phyloP scores from a whole-genome alignment of 345 rosid species.

The Gossypium herbaceum region DNA sequence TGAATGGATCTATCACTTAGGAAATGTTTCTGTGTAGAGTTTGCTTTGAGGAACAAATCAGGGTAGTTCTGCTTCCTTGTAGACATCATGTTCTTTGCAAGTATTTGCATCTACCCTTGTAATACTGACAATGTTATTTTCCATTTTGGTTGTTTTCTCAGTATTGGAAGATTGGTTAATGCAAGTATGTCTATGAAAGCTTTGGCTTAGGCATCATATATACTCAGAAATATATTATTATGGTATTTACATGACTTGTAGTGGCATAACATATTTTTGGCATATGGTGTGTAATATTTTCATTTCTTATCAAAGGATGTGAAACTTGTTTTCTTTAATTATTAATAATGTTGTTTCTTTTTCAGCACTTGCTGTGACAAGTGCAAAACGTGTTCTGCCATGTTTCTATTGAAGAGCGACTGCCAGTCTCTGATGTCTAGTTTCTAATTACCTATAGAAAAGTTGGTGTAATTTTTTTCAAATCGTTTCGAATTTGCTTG shows the following conservation, averaged over 20 bases:
- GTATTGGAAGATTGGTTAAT: neutral
- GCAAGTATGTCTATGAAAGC: neutral
- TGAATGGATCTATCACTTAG: slow-evolving; percentile 35
- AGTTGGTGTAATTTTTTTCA: slow-evolving; percentile 12
- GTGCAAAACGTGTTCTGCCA: slow-evolving; percentile 85
- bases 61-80: slow-evolving; percentile 71
- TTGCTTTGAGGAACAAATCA: slow-evolving; percentile 85
- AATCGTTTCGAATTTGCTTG: slow-evolving; percentile 23
- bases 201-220: neutral
- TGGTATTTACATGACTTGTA: neutral
- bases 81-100: slow-evolving; percentile 84
- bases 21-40: slow-evolving; percentile 80
- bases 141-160: neutral
- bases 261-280: neutral
- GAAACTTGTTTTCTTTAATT: neutral
- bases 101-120: slow-evolving; percentile 26
- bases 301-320: neutral
- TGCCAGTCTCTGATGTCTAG: slow-evolving; percentile 64
- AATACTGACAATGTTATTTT: neutral
- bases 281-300: neutral
- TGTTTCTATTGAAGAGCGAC: slow-evolving; percentile 58
- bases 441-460: slow-evolving; percentile 5
- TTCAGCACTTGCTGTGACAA: slow-evolving; percentile 75
- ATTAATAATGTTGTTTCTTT: neutral
- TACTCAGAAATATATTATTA: neutral